Percentiles rank a stretch among this genome's conserved stretches.
These are phyloP conservation scores for Calcarisporium arbuscula DNA, from an alignment of 2,329 filamentous ascomycete species.

Conservation along the genomic window DNA sequence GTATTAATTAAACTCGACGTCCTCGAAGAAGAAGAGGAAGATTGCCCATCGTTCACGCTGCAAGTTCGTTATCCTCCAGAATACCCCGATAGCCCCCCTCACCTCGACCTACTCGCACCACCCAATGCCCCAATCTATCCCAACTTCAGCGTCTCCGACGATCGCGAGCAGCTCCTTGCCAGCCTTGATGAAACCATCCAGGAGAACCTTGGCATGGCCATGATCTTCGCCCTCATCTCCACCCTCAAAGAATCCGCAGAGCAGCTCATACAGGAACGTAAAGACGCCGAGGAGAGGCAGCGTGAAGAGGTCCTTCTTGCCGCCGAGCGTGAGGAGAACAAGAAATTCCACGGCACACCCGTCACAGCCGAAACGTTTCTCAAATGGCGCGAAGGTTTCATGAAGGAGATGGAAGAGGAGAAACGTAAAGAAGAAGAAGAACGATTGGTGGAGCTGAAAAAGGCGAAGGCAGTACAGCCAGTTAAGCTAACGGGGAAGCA, in stretches of 20 bases:
- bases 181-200: constrained; percentile 69
- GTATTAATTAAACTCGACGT: constrained; percentile 82
- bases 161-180: constrained; percentile 68
- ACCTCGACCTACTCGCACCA: constrained; percentile 71
- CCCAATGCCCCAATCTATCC: constrained; percentile 63
- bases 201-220: constrained; percentile 94
- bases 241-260: constrained; percentile 89
- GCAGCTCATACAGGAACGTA: constrained; percentile 68
- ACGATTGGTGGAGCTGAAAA: constrained; percentile 74
- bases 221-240: constrained; percentile 89
- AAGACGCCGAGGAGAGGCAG: constrained; percentile 53
- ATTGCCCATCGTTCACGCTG: constrained; percentile 68
- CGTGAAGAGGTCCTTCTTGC: constrained; percentile 49
- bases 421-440: constrained; percentile 65
- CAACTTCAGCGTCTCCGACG: constrained; percentile 72
- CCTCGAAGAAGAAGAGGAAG: constrained; percentile 54
- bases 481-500: constrained; percentile 67
- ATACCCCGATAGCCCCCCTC: constrained; percentile 83
- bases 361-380: constrained; percentile 85
- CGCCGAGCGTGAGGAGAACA: constrained; percentile 85
- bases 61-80: constrained; percentile 82
- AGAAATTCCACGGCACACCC: constrained; percentile 86
- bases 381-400: constrained; percentile 73
- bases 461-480: constrained; percentile 68
- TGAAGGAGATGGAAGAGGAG: constrained; percentile 72